Conservation (phyloP, 768 basidiomycete species). For the Mycena latifolia region DNA sequence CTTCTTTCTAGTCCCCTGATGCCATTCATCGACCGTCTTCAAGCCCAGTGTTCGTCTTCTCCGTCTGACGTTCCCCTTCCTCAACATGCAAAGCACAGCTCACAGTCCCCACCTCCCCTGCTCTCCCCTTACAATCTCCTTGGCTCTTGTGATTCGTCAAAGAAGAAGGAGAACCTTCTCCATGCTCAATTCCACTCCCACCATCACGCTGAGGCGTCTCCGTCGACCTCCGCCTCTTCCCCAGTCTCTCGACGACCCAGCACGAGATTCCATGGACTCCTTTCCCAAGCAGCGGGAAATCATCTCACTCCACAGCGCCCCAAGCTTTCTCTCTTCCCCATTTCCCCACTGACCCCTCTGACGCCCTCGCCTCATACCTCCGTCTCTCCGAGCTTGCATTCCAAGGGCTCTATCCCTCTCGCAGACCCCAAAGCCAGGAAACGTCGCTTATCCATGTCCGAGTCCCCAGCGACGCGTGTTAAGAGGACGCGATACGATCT, state of each 20-base stretch:
- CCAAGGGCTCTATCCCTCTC: conserved; percentile 33
- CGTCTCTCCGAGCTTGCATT: not conserved
- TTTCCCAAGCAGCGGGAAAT: not conserved
- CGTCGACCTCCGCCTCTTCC: not conserved
- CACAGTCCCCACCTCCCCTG: conserved; percentile 2
- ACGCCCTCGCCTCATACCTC: conserved; percentile 36
- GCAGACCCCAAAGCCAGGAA: conserved; percentile 38
- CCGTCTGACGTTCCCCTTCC: not conserved
- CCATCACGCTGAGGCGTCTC: not conserved
- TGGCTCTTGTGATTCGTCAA: not conserved
- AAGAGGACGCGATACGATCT: conserved; percentile 26
- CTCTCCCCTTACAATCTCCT: conserved; percentile 22
- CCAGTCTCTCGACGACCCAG: not conserved
- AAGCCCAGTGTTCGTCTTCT: conserved; percentile 8
- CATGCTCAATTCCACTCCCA: not conserved
- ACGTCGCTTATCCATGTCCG: conserved; percentile 21
- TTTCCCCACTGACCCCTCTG: conserved; percentile 47
- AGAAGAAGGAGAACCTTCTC: conserved; percentile 19
- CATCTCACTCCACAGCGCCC: conserved; percentile 16
- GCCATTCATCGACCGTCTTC: conserved; percentile 31
- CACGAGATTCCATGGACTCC: not conserved
- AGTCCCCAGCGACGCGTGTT: conserved; percentile 21
- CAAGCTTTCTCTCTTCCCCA: conserved; percentile 6
- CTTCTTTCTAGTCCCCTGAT: not conserved
- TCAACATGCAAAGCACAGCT: not conserved